Conservation (phyloP, 2,329 filamentous ascomycete genomes). For the Fusarium duplospermum region DNA sequence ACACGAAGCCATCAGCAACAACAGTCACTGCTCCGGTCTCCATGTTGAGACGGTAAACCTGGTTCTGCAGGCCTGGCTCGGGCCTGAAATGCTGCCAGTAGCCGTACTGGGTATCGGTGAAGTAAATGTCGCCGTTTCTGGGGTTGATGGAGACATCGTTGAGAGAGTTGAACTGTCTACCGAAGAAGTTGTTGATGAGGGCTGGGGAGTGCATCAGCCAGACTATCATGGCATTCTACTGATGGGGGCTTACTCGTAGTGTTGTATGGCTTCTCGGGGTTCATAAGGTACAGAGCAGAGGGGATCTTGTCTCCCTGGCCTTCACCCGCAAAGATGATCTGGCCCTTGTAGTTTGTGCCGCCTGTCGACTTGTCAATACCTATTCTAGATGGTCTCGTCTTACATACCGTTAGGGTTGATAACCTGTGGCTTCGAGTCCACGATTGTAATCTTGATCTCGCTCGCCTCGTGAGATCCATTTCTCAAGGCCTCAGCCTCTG, state of each 20-base stretch:
- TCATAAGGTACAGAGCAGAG: constrained; percentile 42
- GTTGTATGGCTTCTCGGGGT: constrained; percentile 58
- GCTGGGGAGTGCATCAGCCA: constrained; percentile 40
- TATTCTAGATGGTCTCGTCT: background rate
- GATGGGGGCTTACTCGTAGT: constrained; percentile 53
- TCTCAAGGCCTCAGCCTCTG: constrained; percentile 51
- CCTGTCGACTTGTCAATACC: constrained; percentile 46
- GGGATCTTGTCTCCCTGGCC: constrained; percentile 57
- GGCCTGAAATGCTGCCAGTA: constrained; percentile 69
- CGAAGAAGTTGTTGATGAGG: constrained; percentile 69
- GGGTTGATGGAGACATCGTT: constrained; percentile 69
- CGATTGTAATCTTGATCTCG: constrained; percentile 55
- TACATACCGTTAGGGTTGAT: constrained; percentile 62
- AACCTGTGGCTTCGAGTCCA: constrained; percentile 56
- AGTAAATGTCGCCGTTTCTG: constrained; percentile 69
- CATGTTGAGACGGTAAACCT: constrained; percentile 69
- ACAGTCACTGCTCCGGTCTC: constrained; percentile 62
- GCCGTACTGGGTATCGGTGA: constrained; percentile 72
- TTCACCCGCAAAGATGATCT: constrained; percentile 62
- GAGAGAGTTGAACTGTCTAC: constrained; percentile 69
- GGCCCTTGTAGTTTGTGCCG: constrained; percentile 61
- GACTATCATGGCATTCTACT: rapidly evolving
- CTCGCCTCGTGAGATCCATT: constrained; percentile 31
- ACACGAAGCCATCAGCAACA: constrained; percentile 67
- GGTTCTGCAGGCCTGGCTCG: constrained; percentile 63